A percentile compares a stretch with the other conserved stretches of the same genome.
Conservation (phyloP, 129 eudicot species). For the Flaveria sonorensis region DNA sequence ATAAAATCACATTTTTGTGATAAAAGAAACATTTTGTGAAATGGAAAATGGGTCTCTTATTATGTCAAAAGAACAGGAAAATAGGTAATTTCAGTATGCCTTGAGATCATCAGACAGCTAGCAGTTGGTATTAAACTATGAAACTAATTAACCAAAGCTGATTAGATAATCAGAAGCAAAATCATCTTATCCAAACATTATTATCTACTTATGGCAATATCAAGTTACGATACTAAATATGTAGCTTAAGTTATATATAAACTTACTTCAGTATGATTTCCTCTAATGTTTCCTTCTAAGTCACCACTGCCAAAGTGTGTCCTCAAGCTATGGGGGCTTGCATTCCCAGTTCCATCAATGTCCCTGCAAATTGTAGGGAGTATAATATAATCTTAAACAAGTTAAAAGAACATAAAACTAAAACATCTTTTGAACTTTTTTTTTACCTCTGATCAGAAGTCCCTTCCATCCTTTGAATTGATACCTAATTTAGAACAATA, state of each 20-base stretch:
- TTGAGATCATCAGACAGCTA: neutral
- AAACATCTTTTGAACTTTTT: neutral
- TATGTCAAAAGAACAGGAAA: too few relatives aligned
- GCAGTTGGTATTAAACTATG: slow-evolving; percentile 1
- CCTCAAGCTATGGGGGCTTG: slow-evolving; percentile 50
- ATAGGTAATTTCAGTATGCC: too few relatives aligned
- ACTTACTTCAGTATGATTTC: slow-evolving; percentile 54
- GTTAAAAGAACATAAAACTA: neutral
- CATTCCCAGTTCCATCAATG: slow-evolving; percentile 47
- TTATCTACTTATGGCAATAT: neutral
- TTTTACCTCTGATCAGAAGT: slow-evolving; percentile 65
- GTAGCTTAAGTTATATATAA: slow-evolving; percentile 25
- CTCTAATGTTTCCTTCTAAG: slow-evolving; percentile 29
- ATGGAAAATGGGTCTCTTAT: too few relatives aligned
- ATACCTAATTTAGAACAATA: slow-evolving; percentile 50
- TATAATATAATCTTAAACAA: neutral
- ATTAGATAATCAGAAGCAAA: neutral
- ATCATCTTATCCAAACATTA: neutral
- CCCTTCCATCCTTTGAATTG: slow-evolving; percentile 72
- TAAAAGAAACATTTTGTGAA: too few relatives aligned
- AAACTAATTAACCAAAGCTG: neutral
- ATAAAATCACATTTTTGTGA: too few relatives aligned
- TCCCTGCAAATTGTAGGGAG: slow-evolving; percentile 44
- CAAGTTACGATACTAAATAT: neutral
- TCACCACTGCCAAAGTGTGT: slow-evolving; percentile 45